Conservation (phyloP, 345 rosid genomes). For the Melaleuca alternifolia region DNA sequence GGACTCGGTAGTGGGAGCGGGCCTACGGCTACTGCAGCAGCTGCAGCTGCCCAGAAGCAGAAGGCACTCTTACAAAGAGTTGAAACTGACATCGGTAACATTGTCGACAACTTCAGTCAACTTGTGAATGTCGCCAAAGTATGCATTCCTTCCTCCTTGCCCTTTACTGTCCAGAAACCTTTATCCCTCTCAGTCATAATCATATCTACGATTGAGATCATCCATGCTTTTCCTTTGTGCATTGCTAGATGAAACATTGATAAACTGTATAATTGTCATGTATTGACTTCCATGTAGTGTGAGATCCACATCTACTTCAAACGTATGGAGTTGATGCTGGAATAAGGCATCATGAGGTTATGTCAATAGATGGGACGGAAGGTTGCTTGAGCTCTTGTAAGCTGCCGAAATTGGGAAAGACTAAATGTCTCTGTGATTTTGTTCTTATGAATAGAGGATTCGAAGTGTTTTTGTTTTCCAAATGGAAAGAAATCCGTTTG, state of each 20-base stretch:
- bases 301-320: neutral
- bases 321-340: neutral
- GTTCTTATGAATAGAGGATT: neutral
- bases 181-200: neutral
- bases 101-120: slow-evolving; percentile 79
- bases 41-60: slow-evolving; percentile 81
- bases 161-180: neutral
- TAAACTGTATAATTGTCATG: neutral
- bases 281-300: neutral
- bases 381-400: neutral
- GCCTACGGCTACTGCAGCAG: slow-evolving; percentile 74
- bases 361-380: neutral
- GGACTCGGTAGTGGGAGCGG: slow-evolving; percentile 38
- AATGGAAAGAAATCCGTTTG: neutral
- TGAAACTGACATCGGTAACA: slow-evolving; percentile 65
- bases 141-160: neutral
- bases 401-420: neutral
- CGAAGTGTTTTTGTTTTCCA: neutral
- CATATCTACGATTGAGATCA: no score
- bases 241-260: neutral
- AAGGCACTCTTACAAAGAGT: slow-evolving; percentile 76
- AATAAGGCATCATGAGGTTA: neutral
- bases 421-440: neutral
- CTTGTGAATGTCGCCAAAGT: slow-evolving; percentile 78
- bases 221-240: neutral